Evolutionary conservation across 495 filamentous ascomycete genomes (phyloP).

Genomic region (Tirmania nivea): DNA sequence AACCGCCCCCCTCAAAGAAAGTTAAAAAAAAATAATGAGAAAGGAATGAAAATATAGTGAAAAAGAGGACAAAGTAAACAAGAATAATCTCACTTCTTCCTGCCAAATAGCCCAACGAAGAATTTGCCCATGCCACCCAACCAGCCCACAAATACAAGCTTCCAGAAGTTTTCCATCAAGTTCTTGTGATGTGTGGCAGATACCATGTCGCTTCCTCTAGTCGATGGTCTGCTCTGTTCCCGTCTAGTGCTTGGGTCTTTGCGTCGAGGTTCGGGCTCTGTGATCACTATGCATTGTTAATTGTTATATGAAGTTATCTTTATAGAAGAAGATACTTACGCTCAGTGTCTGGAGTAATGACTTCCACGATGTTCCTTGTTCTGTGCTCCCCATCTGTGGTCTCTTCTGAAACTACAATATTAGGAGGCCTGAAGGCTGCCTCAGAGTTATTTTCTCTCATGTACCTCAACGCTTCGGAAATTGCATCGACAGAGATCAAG

Average conservation of each 20-base stretch:
- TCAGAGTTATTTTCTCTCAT: neutral
- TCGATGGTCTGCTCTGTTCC: slow-evolving; percentile 6
- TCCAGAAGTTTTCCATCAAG: slow-evolving; percentile 17
- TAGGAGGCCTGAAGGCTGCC: neutral
- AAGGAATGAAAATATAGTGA: neutral
- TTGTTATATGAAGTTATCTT: too few relatives aligned
- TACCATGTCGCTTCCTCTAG: slow-evolving; percentile 16
- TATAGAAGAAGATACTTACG: neutral
- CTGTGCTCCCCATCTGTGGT: neutral
- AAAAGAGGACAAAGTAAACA: neutral
- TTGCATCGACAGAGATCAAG: neutral
- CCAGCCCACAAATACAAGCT: slow-evolving; percentile 17
- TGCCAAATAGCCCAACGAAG: slow-evolving; percentile 14
- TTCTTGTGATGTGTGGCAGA: slow-evolving; percentile 15
- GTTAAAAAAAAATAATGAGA: neutral
- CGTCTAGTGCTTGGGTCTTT: neutral
- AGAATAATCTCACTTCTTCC: slow-evolving; percentile 1
- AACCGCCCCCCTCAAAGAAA: neutral
- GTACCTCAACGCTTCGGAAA: neutral
- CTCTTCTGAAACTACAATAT: neutral
- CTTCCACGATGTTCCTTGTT: neutral
- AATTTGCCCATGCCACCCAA: slow-evolving; percentile 16
- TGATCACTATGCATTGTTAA: too few relatives aligned
- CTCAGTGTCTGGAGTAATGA: neutral
- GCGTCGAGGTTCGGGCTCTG: neutral